A percentile compares a stretch with the other conserved stretches of the same genome.
Conservation (phyloP, 1,139 yeast species). For the Taphrina betulina region DNA sequence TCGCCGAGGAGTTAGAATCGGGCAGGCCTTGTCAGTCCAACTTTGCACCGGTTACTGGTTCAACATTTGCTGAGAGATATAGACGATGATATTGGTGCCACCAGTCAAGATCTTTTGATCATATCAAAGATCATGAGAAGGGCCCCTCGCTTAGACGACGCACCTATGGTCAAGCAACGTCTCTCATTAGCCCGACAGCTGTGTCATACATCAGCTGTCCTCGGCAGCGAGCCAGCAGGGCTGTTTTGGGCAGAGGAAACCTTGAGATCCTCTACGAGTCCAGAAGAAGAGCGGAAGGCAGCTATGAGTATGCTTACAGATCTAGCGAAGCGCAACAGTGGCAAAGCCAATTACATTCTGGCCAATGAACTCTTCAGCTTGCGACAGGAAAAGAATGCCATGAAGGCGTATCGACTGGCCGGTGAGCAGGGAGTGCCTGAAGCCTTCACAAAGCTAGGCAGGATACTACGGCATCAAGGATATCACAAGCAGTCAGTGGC, state of each 20-base stretch:
- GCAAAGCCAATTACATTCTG: conserved; percentile 13
- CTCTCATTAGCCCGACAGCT: conserved; percentile 1
- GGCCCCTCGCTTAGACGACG: conserved; percentile 8
- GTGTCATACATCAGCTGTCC: neutral
- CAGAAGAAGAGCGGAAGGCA: neutral
- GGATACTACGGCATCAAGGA: neutral
- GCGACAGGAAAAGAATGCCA: neutral
- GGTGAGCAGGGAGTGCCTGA: conserved; percentile 24
- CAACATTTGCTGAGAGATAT: too few species aligned
- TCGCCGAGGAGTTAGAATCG: neutral
- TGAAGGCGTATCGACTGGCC: conserved; percentile 18
- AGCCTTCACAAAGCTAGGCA: conserved; percentile 14
- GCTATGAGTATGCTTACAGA: conserved; percentile 12
- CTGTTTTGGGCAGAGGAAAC: conserved; percentile 29
- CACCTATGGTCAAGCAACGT: neutral
- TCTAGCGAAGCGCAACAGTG: conserved; percentile 8
- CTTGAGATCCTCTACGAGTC: neutral
- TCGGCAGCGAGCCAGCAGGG: conserved; percentile 3
- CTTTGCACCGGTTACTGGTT: too few species aligned
- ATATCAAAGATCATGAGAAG: conserved; percentile 28
- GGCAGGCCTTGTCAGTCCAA: neutral
- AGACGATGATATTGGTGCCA: too few species aligned
- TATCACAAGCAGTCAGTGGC: neutral
- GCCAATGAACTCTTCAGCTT: conserved; percentile 19
- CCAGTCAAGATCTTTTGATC: conserved; percentile 12